These are phyloP conservation scores for Neopestalotiopsis sp. DNA, from an alignment of 2,329 filamentous ascomycete genomes.

Conservation along the genomic window DNA sequence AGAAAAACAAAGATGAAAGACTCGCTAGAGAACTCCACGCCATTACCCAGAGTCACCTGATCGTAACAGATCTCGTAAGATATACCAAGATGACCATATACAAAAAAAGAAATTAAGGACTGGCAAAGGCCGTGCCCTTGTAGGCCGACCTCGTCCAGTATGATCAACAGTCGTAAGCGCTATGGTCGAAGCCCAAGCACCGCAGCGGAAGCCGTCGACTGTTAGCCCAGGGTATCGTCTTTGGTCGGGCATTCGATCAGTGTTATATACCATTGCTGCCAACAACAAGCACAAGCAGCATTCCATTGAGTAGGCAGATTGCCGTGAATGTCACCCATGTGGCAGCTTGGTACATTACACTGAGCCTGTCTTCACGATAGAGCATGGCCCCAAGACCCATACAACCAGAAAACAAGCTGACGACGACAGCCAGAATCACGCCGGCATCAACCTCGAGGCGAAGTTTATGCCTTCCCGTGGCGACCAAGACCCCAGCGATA, in stretches of 20 bases:
- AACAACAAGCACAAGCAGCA: slow-evolving; percentile 57
- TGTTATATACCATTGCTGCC: slow-evolving; percentile 41
- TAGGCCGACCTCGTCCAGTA: not conserved
- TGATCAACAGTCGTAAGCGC: not conserved
- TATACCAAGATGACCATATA: slow-evolving; percentile 5
- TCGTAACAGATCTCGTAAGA: not conserved
- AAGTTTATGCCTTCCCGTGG: slow-evolving; percentile 71
- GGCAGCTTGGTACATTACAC: slow-evolving; percentile 48
- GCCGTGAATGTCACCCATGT: slow-evolving; percentile 49
- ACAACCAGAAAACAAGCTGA: slow-evolving; percentile 69
- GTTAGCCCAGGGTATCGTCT: not conserved
- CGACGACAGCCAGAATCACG: slow-evolving; percentile 71
- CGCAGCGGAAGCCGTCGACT: not conserved
- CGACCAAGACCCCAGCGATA: slow-evolving; percentile 69
- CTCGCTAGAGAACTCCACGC: not conserved
- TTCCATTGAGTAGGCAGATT: slow-evolving; percentile 55
- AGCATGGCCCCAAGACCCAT: slow-evolving; percentile 65
- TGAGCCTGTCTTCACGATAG: slow-evolving; percentile 52
- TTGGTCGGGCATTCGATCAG: not conserved
- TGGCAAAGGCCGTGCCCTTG: not conserved
- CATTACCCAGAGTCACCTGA: not conserved
- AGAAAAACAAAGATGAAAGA: not conserved
- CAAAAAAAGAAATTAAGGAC: not conserved
- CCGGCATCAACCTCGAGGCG: slow-evolving; percentile 74
- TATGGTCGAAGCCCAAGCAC: not conserved